Percentiles rank a stretch among this genome's conserved stretches.
phyloP scores from a whole-genome alignment of 1,284 basidiomycete species.

The Fistulinella cinereoalba region DNA sequence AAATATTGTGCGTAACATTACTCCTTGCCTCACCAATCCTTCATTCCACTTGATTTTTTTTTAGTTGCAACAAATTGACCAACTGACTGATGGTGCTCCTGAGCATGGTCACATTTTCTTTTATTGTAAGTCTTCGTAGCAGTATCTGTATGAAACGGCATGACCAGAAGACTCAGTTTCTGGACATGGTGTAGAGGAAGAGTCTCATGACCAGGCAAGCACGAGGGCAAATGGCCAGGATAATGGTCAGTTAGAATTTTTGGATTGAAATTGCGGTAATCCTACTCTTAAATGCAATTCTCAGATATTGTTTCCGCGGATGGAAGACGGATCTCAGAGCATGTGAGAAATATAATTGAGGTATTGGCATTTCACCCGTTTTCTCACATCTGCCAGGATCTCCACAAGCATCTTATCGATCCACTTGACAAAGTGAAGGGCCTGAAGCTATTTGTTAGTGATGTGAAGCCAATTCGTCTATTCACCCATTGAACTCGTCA shows the following conservation, averaged over 20 bases:
- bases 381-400: slow-evolving; percentile 13
- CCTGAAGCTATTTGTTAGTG: slow-evolving; percentile 20
- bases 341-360: slow-evolving; percentile 12
- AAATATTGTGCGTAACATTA: slow-evolving; percentile 35
- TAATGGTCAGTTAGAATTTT: slow-evolving; percentile 30
- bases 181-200: slow-evolving; percentile 34
- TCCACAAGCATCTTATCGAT: slow-evolving; percentile 18
- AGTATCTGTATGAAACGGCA: not conserved
- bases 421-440: slow-evolving; percentile 21
- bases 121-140: slow-evolving; percentile 37
- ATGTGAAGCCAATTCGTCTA: slow-evolving; percentile 6
- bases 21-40: too few relatives aligned
- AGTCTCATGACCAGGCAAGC: slow-evolving; percentile 15
- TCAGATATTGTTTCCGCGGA: slow-evolving; percentile 25
- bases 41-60: too few relatives aligned
- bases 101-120: slow-evolving; percentile 37
- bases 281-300: too few relatives aligned
- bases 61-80: slow-evolving; percentile 27
- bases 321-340: slow-evolving; percentile 19
- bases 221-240: slow-evolving; percentile 35
- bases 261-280: not conserved
- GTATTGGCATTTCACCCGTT: not conserved
- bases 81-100: slow-evolving; percentile 25
- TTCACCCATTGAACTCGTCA: not conserved
- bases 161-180: slow-evolving; percentile 21